Evolutionary conservation across 2,329 filamentous ascomycete species (phyloP).

Genomic region (Fusarium azukiicola): DNA sequence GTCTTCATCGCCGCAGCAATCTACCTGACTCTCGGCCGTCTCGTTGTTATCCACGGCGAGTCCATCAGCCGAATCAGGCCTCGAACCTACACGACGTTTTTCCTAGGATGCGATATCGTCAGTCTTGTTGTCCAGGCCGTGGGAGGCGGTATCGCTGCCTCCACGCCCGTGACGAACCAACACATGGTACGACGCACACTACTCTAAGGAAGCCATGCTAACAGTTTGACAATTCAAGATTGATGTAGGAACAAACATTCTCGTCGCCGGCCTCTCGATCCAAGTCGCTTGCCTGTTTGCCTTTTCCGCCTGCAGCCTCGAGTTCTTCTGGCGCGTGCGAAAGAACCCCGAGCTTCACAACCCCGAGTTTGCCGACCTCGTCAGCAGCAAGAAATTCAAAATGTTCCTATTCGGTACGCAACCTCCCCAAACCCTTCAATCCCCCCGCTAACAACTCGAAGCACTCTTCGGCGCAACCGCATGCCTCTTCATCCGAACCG

Average conservation of each 20-base stretch:
- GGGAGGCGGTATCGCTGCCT: slow-evolving; percentile 44
- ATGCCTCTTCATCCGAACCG: slow-evolving; percentile 40
- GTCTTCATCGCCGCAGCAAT: slow-evolving; percentile 52
- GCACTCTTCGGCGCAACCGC: slow-evolving; percentile 27
- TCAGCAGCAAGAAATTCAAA: slow-evolving; percentile 35
- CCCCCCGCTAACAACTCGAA: slow-evolving; percentile 4
- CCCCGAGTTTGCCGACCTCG: slow-evolving; percentile 36
- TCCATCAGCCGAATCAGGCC: slow-evolving; percentile 39
- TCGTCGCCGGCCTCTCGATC: slow-evolving; percentile 44
- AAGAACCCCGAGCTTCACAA: slow-evolving; percentile 33
- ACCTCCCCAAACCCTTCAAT: background rate
- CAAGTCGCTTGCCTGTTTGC: slow-evolving; percentile 44
- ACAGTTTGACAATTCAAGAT: slow-evolving; percentile 21
- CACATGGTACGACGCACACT: slow-evolving; percentile 25
- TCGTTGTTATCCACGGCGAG: slow-evolving; percentile 48
- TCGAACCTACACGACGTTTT: slow-evolving; percentile 39
- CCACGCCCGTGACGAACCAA: slow-evolving; percentile 40
- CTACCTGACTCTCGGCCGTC: slow-evolving; percentile 51
- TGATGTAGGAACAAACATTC: slow-evolving; percentile 41
- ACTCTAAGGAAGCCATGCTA: background rate
- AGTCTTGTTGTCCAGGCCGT: slow-evolving; percentile 44
- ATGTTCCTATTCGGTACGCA: slow-evolving; percentile 36
- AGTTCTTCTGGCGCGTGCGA: slow-evolving; percentile 44
- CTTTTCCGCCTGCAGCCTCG: slow-evolving; percentile 42
- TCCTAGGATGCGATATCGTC: slow-evolving; percentile 44